A percentile compares a stretch with the other conserved stretches of the same genome.
Evolutionary conservation across 805 yeast species (phyloP).

Genomic region (Spathaspora sp.): DNA sequence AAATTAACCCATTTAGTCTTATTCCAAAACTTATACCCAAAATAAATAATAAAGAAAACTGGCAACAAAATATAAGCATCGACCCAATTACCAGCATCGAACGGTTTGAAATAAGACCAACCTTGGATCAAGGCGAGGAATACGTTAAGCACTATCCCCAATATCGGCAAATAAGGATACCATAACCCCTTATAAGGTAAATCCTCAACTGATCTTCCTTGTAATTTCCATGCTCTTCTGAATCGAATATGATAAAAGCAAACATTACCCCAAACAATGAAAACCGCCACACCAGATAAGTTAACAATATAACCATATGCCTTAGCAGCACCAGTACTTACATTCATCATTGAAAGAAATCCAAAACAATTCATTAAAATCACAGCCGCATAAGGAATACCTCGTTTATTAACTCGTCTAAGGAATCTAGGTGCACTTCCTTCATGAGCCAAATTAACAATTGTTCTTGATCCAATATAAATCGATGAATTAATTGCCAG

Average conservation of each 20-base stretch:
- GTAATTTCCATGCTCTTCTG: slow-evolving; percentile 40
- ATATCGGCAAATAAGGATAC: slow-evolving; percentile 49
- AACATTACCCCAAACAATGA: slow-evolving; percentile 64
- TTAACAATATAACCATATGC: slow-evolving; percentile 62
- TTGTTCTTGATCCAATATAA: slow-evolving; percentile 65
- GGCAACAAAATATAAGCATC: slow-evolving; percentile 67
- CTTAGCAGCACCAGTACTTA: slow-evolving; percentile 54
- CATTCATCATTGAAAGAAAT: slow-evolving; percentile 50
- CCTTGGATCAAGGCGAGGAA: slow-evolving; percentile 62
- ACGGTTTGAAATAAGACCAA: slow-evolving; percentile 61
- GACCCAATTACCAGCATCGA: slow-evolving; percentile 40
- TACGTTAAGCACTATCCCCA: slow-evolving; percentile 47
- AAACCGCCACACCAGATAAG: slow-evolving; percentile 63
- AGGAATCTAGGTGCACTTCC: slow-evolving; percentile 59
- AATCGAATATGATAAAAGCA: slow-evolving; percentile 55
- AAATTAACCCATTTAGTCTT: slow-evolving; percentile 40
- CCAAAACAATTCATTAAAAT: slow-evolving; percentile 53
- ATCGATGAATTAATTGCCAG: slow-evolving; percentile 70
- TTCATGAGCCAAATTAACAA: slow-evolving; percentile 60
- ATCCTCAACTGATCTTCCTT: slow-evolving; percentile 31
- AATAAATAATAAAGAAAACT: slow-evolving; percentile 42
- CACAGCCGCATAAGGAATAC: slow-evolving; percentile 64
- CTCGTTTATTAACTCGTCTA: slow-evolving; percentile 48
- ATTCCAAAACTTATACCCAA: slow-evolving; percentile 35
- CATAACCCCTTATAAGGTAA: slow-evolving; percentile 36